Evolutionary conservation across 2,329 filamentous ascomycete genomes (phyloP).

Genomic region (Fusarium sp.): DNA sequence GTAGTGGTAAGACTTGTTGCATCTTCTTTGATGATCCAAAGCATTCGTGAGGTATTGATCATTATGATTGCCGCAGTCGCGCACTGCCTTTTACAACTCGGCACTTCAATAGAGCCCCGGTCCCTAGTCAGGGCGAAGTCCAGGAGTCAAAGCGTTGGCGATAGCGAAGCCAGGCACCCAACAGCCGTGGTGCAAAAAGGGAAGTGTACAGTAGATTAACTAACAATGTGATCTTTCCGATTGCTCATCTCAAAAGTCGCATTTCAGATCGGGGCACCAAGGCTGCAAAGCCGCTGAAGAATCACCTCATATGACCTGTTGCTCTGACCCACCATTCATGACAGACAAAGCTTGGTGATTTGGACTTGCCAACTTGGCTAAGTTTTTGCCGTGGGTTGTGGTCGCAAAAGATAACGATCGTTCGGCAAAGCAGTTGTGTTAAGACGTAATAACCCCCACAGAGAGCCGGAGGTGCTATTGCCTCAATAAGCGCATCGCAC

Average conservation of each 20-base stretch:
- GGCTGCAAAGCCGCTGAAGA: constrained; percentile 26
- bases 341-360: constrained; percentile 30
- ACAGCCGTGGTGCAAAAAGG: background rate
- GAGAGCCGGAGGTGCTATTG: constrained; percentile 19
- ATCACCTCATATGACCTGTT: constrained; percentile 30
- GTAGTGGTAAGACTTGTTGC: constrained; percentile 30
- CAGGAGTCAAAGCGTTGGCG: background rate
- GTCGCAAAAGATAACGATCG: constrained; percentile 3
- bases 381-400: background rate
- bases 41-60: background rate
- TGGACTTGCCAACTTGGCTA: constrained; percentile 2
- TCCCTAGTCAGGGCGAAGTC: background rate
- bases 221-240: constrained; percentile 13
- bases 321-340: constrained; percentile 36
- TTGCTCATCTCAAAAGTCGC: constrained; percentile 32
- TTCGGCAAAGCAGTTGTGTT: background rate
- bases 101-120: background rate
- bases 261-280: constrained; percentile 38
- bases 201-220: constrained; percentile 17
- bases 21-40: constrained; percentile 10
- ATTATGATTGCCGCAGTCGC: background rate
- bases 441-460: constrained; percentile 23
- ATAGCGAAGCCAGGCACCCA: background rate
- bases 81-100: constrained; percentile 13
- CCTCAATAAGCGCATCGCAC: constrained; percentile 24